Conservation (phyloP, 352 stramenopile species). For the Phytopythium ostracodes region DNA sequence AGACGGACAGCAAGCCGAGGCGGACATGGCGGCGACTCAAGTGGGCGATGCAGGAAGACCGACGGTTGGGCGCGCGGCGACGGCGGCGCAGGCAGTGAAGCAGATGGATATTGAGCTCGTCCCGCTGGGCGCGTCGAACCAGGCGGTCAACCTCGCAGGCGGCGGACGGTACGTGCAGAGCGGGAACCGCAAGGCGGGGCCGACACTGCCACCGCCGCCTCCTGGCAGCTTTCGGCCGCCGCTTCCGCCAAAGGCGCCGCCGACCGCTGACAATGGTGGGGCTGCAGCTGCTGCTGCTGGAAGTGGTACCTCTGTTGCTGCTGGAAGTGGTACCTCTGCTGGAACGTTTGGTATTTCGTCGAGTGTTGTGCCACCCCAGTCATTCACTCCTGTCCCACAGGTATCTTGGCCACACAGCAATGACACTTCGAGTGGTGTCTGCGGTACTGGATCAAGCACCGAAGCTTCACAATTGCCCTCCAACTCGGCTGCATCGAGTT, state of each 20-base stretch:
- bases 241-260: neutral
- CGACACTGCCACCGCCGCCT: conserved; percentile 13
- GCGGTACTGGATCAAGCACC: neutral
- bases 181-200: conserved; percentile 33
- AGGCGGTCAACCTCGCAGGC: conserved; percentile 21
- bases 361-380: neutral
- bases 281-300: neutral
- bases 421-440: neutral
- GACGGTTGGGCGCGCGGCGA: conserved; percentile 9
- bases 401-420: neutral
- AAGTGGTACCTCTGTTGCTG: neutral
- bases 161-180: conserved; percentile 69
- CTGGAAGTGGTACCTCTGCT: neutral
- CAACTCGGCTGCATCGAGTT: neutral
- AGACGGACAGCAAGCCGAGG: neutral
- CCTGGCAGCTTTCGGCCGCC: neutral
- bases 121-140: conserved; percentile 31
- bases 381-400: neutral
- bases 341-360: too few relatives aligned
- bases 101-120: conserved; percentile 43
- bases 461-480: too few relatives aligned
- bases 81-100: conserved; percentile 31
- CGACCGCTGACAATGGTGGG: too few relatives aligned
- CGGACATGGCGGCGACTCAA: neutral
- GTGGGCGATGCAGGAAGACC: neutral